Base-by-base conservation (phyloP, 2,329 filamentous ascomycete genomes). In the Aspergillus luchuensis region DNA sequence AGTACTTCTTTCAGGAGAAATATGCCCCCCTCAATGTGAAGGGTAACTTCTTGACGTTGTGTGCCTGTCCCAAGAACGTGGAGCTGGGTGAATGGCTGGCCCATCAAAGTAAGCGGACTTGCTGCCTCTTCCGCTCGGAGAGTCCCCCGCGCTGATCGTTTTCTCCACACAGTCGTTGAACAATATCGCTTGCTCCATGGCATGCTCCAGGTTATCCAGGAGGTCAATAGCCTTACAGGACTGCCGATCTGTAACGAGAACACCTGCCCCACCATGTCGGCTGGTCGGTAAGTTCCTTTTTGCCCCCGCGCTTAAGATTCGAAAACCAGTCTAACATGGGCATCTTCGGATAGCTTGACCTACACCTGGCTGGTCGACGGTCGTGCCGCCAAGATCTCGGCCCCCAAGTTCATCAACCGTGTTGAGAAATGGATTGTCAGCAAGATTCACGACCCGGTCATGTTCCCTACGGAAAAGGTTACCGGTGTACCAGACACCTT, bases 341-440 rank as follows among this genome's bases (percentile, higher is more conserved):
- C 21, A 8, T 43, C 25, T 21, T 60, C 67, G 19, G 50, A 49
- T 49, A 96, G 95, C 71, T 90, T 96, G 77, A 96, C 92, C 25
- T 98, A 97, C 77, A 97, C 93, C 52, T 98, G 94, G 94, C 86
- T 98, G 57, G 96, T 97, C 78, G 89, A 89, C 66, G 89, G 91
- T 70, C 88, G 90, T 73, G 92, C 94, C 10, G 92, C 96, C 66
- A 94, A 96, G 78, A 90, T 98, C 45, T 92, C 94, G 3, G 94
- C 94, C 6, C 89, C 89, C 63, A 92, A 96, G 76, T 98, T 98
- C 80, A 95, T 97, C 80, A 92, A 91, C 67, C 87, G 97, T 25
- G 96, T 98, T 76, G 93, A 97, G 79, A 91, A 94, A 72, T 98
- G 94, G 93, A 96, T 98, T 74, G 91, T 91, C 30, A 92, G 92